Base-by-base conservation (phyloP, 805 yeast species). In the Saccharomycopsis babjevae region DNA sequence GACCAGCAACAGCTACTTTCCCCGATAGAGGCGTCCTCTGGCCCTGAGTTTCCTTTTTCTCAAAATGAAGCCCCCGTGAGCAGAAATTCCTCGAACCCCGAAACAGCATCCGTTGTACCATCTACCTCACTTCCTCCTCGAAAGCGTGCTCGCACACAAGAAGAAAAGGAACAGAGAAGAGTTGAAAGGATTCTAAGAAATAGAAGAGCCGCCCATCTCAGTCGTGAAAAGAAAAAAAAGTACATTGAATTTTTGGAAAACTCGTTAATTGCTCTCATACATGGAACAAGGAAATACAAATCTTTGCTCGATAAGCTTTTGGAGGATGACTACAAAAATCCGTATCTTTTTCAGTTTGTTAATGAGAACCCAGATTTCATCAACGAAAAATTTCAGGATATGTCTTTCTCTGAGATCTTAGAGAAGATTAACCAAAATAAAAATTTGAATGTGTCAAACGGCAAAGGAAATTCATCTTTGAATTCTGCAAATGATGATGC, bases 141-240 rank as follows among this genome's bases (percentile, higher is more conserved):
- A 64, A 94, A 94, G 77, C 83, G 98, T 67, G 98, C 99, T 5
- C 89, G 88, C 78, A 94, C 99, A 39, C 82, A 88, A 67, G 97
- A 92, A 74, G 98, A 93, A 76, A 94, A 93, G 76, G 98, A 94
- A 73, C 98, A 93, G 76, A 86, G 98, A 66, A 81, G 97, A 57
- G 83, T 92, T 59, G 98, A 94, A 74, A 79, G 99, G 59, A 92
- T 94, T 58, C 78, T 93, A 68, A 82, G 99, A 71, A 93, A 93
- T 73, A 83, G 98, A 69, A 87, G 93, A 71, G 98, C 98, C 16
- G 99, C 99, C 56, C 98, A 93, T 72, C 96, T 96, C 57, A 88
- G 96, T 34, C 83, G 99, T 66, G 99, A 94, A 71, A 92, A 93
- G 82, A 93, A 93, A 81, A 83, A 98, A 71, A 83, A 84, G 70